These are phyloP conservation scores for Pinus tabuliformis DNA, from an alignment of 75 land plant species.

Conservation along the genomic window DNA sequence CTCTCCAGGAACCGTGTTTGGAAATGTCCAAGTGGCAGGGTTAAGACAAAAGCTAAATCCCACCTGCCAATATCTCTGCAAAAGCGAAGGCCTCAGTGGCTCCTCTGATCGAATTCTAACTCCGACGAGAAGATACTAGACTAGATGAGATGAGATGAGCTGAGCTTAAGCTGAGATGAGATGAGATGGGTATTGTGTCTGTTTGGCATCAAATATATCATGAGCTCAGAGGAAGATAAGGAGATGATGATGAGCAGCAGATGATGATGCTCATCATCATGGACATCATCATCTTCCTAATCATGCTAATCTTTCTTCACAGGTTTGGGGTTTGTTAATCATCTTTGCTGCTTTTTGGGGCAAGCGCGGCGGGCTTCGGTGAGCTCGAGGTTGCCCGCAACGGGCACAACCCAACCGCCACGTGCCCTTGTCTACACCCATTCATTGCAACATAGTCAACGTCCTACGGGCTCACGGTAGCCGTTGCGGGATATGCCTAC, in stretches of 20 bases:
- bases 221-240: neutral
- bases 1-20: neutral
- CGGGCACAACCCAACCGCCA: neutral
- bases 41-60: neutral
- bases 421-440: neutral
- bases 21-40: neutral
- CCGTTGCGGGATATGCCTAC: too few relatives aligned
- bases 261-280: neutral
- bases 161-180: neutral
- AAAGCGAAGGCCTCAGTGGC: neutral
- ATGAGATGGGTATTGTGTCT: neutral
- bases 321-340: neutral
- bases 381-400: too few relatives aligned
- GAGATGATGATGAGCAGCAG: neutral
- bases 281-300: slow-evolving; percentile 2
- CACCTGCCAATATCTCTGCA: slow-evolving; percentile 12
- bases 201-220: too few relatives aligned
- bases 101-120: neutral
- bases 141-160: neutral
- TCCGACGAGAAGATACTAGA: neutral
- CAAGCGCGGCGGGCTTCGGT: neutral
- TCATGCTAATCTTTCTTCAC: neutral
- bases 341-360: neutral
- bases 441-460: too few relatives aligned
- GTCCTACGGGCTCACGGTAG: too few relatives aligned